phyloP scores from a whole-genome alignment of 495 filamentous ascomycete species.

The Penicillium parvum region DNA sequence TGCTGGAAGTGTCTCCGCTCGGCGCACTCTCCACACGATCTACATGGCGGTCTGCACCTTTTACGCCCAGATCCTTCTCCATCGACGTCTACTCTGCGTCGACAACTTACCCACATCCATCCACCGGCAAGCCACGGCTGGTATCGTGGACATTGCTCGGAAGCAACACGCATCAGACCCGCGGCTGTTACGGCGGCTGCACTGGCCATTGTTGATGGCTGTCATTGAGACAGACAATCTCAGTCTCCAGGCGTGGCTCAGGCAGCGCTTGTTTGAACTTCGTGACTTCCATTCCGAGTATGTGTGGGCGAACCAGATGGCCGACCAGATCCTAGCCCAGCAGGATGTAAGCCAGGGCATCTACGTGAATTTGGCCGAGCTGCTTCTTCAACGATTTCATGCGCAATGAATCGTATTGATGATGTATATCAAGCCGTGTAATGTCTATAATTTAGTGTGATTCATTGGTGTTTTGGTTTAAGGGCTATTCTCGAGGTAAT shows the following conservation, averaged over 20 bases:
- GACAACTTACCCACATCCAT: constrained; percentile 21
- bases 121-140: constrained; percentile 29
- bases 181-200: constrained; percentile 34
- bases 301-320: constrained; percentile 31
- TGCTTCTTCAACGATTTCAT: constrained; percentile 25
- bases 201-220: constrained; percentile 46
- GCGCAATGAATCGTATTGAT: constrained; percentile 11
- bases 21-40: constrained; percentile 44
- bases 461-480: neutral
- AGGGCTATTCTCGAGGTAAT: constrained; percentile 25
- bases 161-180: constrained; percentile 36
- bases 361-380: constrained; percentile 31
- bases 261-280: constrained; percentile 32
- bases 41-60: constrained; percentile 45
- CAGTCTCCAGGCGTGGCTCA: constrained; percentile 37
- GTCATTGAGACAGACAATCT: constrained; percentile 38
- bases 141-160: constrained; percentile 36
- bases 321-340: constrained; percentile 29
- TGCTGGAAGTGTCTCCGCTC: constrained; percentile 27
- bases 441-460: constrained; percentile 12
- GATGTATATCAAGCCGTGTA: constrained; percentile 21
- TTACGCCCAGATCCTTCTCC: constrained; percentile 40
- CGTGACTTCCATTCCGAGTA: constrained; percentile 32
- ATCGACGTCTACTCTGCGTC: constrained; percentile 35
- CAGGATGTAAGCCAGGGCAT: constrained; percentile 26